Conservation (phyloP, 2,329 filamentous ascomycete genomes). For the Nigrospora sphaerica region DNA sequence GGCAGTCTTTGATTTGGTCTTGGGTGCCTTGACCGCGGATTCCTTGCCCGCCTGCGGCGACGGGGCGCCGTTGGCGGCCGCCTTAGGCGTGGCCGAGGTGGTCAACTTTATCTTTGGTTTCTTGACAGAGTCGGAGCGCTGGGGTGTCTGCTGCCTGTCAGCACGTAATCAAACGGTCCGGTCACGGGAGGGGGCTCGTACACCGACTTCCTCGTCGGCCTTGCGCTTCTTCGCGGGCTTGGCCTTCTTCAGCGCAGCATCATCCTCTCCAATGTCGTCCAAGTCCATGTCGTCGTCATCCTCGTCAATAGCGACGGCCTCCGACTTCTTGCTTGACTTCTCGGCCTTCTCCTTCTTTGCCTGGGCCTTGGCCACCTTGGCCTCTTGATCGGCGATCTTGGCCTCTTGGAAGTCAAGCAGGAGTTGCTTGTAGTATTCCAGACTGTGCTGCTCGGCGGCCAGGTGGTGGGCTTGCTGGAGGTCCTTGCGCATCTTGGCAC, state of each 20-base stretch:
- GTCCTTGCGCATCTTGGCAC: constrained; percentile 73
- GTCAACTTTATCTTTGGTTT: constrained; percentile 63
- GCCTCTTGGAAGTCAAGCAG: constrained; percentile 65
- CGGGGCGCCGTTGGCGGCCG: constrained; percentile 51
- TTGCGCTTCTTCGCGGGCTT: constrained; percentile 75
- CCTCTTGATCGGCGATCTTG: constrained; percentile 48
- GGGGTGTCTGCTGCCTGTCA: constrained; percentile 38
- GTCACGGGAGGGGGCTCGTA: constrained; percentile 26
- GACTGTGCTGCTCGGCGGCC: constrained; percentile 68
- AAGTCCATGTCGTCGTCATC: constrained; percentile 47
- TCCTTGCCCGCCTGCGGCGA: constrained; percentile 26
- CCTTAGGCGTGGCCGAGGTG: constrained; percentile 61
- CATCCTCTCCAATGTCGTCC: constrained; percentile 41
- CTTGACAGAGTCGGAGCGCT: constrained; percentile 55
- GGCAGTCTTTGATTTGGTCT: constrained; percentile 48
- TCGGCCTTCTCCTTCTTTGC: constrained; percentile 18
- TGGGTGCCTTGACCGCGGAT: constrained; percentile 44
- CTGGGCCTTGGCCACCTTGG: constrained; percentile 16
- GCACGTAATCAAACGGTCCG: constrained; percentile 2
- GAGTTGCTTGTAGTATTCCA: constrained; percentile 78
- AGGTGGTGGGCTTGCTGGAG: constrained; percentile 74
- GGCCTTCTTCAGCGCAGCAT: constrained; percentile 28
- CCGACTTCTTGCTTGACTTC: constrained; percentile 39
- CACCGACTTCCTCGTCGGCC: constrained; percentile 70
- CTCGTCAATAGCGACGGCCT: constrained; percentile 44